Percentiles rank a stretch among this genome's conserved stretches.
These are phyloP conservation scores for Malassezia furfur DNA, from an alignment of 1,284 basidiomycete species.

Conservation along the genomic window DNA sequence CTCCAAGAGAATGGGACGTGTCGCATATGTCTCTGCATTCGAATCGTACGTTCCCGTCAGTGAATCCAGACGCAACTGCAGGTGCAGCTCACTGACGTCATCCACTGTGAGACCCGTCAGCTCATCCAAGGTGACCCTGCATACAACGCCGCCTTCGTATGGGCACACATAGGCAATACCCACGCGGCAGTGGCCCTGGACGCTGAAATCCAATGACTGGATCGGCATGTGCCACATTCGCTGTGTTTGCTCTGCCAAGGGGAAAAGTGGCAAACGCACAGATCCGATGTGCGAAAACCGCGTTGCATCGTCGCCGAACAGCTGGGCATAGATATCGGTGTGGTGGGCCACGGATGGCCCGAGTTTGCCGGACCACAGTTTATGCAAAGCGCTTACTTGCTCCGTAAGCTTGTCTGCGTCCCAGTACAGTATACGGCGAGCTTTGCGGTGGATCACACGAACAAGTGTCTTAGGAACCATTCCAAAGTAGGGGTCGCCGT, in stretches of 20 bases:
- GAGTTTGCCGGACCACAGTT: neutral
- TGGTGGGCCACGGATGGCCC: neutral
- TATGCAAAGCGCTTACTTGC: neutral
- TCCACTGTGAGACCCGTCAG: neutral
- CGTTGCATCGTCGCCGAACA: neutral
- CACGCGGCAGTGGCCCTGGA: neutral
- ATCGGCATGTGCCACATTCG: neutral
- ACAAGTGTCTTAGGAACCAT: neutral
- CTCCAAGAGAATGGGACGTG: neutral
- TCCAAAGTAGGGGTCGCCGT: too few species aligned
- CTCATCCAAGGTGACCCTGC: neutral
- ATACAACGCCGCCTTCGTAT: neutral
- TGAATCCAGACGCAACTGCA: neutral
- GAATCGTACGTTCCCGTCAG: neutral
- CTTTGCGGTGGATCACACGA: conserved; percentile 4
- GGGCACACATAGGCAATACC: neutral
- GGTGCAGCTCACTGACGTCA: neutral
- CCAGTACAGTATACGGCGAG: neutral
- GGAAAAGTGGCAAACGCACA: neutral
- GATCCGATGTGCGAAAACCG: neutral
- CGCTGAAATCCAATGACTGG: neutral
- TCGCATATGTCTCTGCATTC: neutral
- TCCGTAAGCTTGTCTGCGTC: neutral
- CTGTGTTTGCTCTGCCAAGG: neutral
- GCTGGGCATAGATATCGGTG: neutral